Evolutionary conservation across 768 basidiomycete genomes (phyloP).

Genomic region (Lepiota subincarnata): DNA sequence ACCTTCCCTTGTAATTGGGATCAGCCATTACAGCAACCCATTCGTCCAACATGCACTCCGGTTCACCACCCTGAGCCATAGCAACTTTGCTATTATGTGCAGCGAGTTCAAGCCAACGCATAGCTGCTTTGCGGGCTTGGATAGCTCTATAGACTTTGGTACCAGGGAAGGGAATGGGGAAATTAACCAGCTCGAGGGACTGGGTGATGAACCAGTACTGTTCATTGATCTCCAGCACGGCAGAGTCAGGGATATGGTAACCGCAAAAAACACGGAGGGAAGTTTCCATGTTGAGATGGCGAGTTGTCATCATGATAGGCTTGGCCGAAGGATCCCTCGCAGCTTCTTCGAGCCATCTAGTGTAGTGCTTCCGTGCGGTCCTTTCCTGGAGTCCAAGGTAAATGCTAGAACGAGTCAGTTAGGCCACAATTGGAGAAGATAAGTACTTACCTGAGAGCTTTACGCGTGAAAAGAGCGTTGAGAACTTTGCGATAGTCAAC

Average conservation of each 20-base stretch:
- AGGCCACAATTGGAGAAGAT: constrained; percentile 7
- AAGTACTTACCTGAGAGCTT: constrained; percentile 75
- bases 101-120: constrained; percentile 76
- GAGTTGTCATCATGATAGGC: constrained; percentile 86
- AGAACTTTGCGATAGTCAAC: constrained; percentile 90
- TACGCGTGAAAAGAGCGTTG: constrained; percentile 90
- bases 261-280: constrained; percentile 97
- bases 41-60: constrained; percentile 88
- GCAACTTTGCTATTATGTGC: constrained; percentile 75
- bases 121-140: constrained; percentile 82
- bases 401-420: constrained; percentile 41
- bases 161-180: constrained; percentile 91
- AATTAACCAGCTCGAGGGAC: constrained; percentile 97
- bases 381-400: constrained; percentile 82
- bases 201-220: constrained; percentile 96
- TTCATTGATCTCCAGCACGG: constrained; percentile 76
- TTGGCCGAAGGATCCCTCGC: constrained; percentile 44
- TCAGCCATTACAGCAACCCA: constrained; percentile 79
- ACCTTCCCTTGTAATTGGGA: constrained; percentile 67
- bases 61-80: constrained; percentile 76
- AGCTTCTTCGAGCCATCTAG: constrained; percentile 62
- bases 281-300: constrained; percentile 95
- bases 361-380: constrained; percentile 74
- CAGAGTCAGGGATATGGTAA: constrained; percentile 77
- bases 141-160: constrained; percentile 95